Base-by-base conservation (phyloP, 495 filamentous ascomycete species). In the Penicillium roqueforti region DNA sequence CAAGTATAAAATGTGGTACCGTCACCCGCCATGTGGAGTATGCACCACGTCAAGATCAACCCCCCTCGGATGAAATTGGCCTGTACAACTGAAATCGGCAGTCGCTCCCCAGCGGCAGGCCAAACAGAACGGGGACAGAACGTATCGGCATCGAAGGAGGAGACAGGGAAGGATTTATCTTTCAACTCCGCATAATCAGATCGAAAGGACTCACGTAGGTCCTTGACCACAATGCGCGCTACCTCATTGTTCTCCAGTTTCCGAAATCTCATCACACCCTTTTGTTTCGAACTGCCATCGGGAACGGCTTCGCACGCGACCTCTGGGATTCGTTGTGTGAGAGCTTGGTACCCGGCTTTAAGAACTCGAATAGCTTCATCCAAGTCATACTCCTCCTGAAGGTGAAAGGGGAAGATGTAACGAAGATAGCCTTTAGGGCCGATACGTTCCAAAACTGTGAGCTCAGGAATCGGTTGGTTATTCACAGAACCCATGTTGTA, bases 41-140 rank as follows among this genome's bases (percentile, higher is more conserved):
- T 66, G 50, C 46, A 61, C 55, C 60, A 57, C 10, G 54, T 62
- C 1, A 69, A 54, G 6, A 69, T 45, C 40, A 66, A 39, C 3
- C 67, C 67, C 1, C 67, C 67, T 3, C 41, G 52, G 31, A 74
- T 70, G 47, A 74, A 72, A 41, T 73, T 74, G 46, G 70, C 70
- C 54, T 73, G 71, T 14, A 65, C 48, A 8, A 67, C 60, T 23
- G 58, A 61, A 1, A 64, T 55, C 19, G 68, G 64, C 29, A 70
- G 50, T 20, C 56, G 51, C 16, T 69, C 66, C 6, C 64, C 66
- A 1, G 62, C 53, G 8, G 44, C 38, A n/a, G 69, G 68, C 66
- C 67, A 70, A n/a, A 62, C 61, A 28, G 57, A 62, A 13, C 62
- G 53, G 10, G 56, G 57, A 47, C 67, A 70, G 3, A 73, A 59